Base-by-base conservation (phyloP, 148 eudicot genomes). In the Rhododendron griersonianum region DNA sequence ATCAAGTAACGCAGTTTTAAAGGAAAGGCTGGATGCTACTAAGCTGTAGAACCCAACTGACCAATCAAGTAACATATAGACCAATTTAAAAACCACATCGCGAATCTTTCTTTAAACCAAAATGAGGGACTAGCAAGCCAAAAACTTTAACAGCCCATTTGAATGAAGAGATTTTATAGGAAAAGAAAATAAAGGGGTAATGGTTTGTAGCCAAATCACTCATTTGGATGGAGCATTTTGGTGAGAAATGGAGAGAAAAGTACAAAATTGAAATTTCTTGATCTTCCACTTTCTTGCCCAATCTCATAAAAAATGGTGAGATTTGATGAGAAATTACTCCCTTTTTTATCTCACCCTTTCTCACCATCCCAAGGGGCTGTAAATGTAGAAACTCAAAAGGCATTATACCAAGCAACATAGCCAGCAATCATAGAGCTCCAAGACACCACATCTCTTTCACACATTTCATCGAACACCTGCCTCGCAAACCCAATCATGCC, bases 361-460 rank as follows among this genome's bases (percentile, higher is more conserved):
- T 44, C 3, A 47, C 50, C 50, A 47, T 47, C 50, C 11, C 23
- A 63, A 21, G 8, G 11, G 11, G 25, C 69, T 63, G 69, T 23
- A 63, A 9, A n/a, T 10, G 14, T 6, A 65, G 33, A 11, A 65
- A 65, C 74, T 67, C 16, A 44, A 44, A 69, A 53, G 2, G 30
- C 30, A 57, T 21, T 88, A 35, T 90, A 92, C 93, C 93, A 92
- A 61, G 80, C 59, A 44, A 89, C 88, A 86, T 90, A 90, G 48
- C 90, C 90, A 14, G 92, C 90, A 89, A 92, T 90, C 93, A 92
- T 89, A 15, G 93, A 91, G 65, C 92, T 92, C 95, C 95, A 93
- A 83, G 95, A 89, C 11, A 91, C 92, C 10, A 91, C 91, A 87
- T 91, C 90, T 75, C 84, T 93, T 23, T 88, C 78, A 83, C 23